These are phyloP conservation scores for Wallacemonas sp. DNA, from an alignment of 208 protist species.

Conservation along the genomic window DNA sequence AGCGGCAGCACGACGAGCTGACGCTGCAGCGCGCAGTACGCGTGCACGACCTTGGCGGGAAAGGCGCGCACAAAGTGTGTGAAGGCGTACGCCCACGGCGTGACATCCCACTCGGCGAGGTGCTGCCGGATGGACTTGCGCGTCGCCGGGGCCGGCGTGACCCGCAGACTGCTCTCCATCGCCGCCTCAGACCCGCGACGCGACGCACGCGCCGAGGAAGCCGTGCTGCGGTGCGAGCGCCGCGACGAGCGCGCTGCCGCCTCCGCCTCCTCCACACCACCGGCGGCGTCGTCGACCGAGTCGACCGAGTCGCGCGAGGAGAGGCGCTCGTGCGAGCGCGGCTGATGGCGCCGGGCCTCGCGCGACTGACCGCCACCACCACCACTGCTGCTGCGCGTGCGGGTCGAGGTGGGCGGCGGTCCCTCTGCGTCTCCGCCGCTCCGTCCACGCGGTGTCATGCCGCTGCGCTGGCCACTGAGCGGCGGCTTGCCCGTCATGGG, in stretches of 20 bases:
- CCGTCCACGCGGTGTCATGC: constrained; percentile 17
- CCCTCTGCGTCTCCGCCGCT: too few species aligned
- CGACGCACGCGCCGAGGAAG: background rate
- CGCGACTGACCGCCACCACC: constrained; percentile 15
- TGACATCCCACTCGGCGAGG: constrained; percentile 36
- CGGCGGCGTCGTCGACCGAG: too few species aligned
- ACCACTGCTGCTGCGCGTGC: constrained; percentile 13
- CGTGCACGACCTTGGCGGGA: constrained; percentile 62
- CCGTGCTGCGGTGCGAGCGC: background rate
- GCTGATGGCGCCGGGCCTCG: constrained; percentile 1
- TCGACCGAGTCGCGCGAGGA: constrained; percentile 5
- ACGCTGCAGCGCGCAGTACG: constrained; percentile 58
- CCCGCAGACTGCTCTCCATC: background rate
- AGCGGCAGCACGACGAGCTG: constrained; percentile 66
- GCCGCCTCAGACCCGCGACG: too few species aligned
- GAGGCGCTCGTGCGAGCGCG: background rate
- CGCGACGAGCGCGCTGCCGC: too few species aligned
- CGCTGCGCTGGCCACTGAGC: constrained; percentile 42
- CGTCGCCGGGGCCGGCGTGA: background rate
- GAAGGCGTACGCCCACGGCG: constrained; percentile 36
- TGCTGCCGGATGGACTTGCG: constrained; percentile 18
- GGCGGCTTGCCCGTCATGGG: constrained; percentile 54
- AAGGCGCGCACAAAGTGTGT: constrained; percentile 69
- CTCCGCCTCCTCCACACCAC: too few species aligned
- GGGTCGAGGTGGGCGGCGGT: too few species aligned